Percentiles rank a stretch among this genome's conserved stretches.
phyloP scores from a whole-genome alignment of 2,329 filamentous ascomycete species.

The Aureobasidium musti region DNA sequence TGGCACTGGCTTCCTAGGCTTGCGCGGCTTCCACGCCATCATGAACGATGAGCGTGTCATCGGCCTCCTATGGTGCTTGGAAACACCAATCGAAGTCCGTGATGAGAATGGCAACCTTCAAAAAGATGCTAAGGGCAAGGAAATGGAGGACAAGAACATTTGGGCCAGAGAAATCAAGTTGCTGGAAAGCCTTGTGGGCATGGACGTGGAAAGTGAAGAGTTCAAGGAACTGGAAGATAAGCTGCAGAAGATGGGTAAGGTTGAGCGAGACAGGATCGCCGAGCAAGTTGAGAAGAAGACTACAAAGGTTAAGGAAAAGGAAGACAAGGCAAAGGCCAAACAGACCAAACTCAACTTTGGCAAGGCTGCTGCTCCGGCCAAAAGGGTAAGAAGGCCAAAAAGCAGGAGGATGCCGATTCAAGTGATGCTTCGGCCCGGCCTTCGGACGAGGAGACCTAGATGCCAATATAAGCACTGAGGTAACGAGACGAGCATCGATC shows the following conservation, averaged over 20 bases:
- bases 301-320: slow-evolving; percentile 42
- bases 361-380: slow-evolving; percentile 77
- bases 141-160: slow-evolving; percentile 73
- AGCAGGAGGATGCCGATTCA: slow-evolving; percentile 29
- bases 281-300: slow-evolving; percentile 76
- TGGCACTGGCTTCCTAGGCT: slow-evolving; percentile 87
- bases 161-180: slow-evolving; percentile 97
- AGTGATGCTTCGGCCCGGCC: slow-evolving; percentile 19
- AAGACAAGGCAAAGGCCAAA: slow-evolving; percentile 57
- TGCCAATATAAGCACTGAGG: not conserved
- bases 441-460: not conserved
- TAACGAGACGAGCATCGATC: not conserved
- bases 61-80: slow-evolving; percentile 81
- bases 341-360: slow-evolving; percentile 73
- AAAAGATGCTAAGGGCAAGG: slow-evolving; percentile 48
- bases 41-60: slow-evolving; percentile 80
- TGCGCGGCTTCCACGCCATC: slow-evolving; percentile 86
- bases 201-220: slow-evolving; percentile 73
- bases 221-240: slow-evolving; percentile 67
- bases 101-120: slow-evolving; percentile 61
- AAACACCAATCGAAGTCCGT: slow-evolving; percentile 85
- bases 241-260: slow-evolving; percentile 66
- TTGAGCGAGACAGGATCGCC: slow-evolving; percentile 72
- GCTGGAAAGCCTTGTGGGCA: slow-evolving; percentile 81
- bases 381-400: slow-evolving; percentile 49